Base-by-base conservation (phyloP, 106 monocot species). In the Ottelia alismoides region DNA sequence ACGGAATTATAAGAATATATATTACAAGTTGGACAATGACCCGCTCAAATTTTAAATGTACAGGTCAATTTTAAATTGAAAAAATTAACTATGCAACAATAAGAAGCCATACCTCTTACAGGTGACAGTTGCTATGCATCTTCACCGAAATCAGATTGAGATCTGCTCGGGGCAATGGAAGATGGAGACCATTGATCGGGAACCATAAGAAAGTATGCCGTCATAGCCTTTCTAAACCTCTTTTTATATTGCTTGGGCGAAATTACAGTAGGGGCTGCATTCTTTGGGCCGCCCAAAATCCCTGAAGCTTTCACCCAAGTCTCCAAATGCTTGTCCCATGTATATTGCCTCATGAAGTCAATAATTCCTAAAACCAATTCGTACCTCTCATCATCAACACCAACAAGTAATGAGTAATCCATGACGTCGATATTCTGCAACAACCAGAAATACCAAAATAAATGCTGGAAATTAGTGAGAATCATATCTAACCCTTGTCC, bases 221-320 rank as follows among this genome's bases (percentile, higher is more conserved):
- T 68, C 81, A 87, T 81, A 22, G 81, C 80, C 55, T 87, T 81
- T 20, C 86, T 64, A 52, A 87, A 87, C 9, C 86, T 70, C 21
- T 64, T 77, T 49, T 87, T 87, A 71, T 87, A 87, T 31, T 87
- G 77, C 64, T 81, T 78, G 0, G 86, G 86, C 27, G 86, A 87
- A 64, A 87, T 75, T 25, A 87, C 81, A 14, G 86, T 87, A 2
- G 86, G 86, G 50, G 81, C 66, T 1, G 65, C 81, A 62, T 87
- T 81, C 50, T 78, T 43, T 81, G 0, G 81, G n/a, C n/a, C n/a
- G n/a, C n/a, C n/a, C 77, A 18, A 80, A 80, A 27, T 81, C 86
- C 48, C 77, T 71, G 40, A 43, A 43, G 40, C 6, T 43, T 43
- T 43, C 10, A 7, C 6, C 40, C 40, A 43, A 16, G 40, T 43